Base-by-base conservation (phyloP, 176 grass and related monocot genomes). In the Hyparrhenia diplandra region DNA sequence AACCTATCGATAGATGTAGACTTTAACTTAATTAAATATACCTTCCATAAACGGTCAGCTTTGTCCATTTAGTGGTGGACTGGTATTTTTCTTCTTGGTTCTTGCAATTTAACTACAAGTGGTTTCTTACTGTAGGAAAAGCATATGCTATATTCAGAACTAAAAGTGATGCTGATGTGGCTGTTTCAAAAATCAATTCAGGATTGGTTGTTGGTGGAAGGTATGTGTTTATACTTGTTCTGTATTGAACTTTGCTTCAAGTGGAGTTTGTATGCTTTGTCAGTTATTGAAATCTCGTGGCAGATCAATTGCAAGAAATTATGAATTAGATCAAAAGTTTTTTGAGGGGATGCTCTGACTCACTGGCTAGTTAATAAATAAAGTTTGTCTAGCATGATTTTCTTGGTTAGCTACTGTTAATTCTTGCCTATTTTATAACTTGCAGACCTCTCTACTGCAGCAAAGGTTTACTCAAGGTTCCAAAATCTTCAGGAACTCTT, bases 171-270 rank as follows among this genome's bases (percentile, higher is more conserved):
- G 90, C 97, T 73, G 89, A 93, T 23, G 3, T 2, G 16, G 89
- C 87, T 81, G 79, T 95, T 75, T 82, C 84, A 69, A 86, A 88
- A 78, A 89, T 95, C 67, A 95, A 88, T 85, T 74, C 85, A 65
- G 91, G 80, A 60, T 86, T 99, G 87, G 84, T 90, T 39, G 86
- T 99, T 17, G n/a, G 85, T 81, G 97, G 97, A 90, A 95, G 97
- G 97, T 99, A 92, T 55, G 18, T 64, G 1, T 84, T 49, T 24
- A 67, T 78, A 69, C 23, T 67, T 79, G 17, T 67, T 49, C 27
- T 66, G 10, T 77, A 73, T 58, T 66, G 29, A 66, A 39, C 66
- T 85, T 71, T 54, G 17, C 77, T 66, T 76, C 28, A 85, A 76
- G 58, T 47, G 9, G 27, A 3, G 2, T 51, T 64, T 85, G 2